Conservation (phyloP, 2,329 filamentous ascomycete genomes). For the Diaporthe australafricana region DNA sequence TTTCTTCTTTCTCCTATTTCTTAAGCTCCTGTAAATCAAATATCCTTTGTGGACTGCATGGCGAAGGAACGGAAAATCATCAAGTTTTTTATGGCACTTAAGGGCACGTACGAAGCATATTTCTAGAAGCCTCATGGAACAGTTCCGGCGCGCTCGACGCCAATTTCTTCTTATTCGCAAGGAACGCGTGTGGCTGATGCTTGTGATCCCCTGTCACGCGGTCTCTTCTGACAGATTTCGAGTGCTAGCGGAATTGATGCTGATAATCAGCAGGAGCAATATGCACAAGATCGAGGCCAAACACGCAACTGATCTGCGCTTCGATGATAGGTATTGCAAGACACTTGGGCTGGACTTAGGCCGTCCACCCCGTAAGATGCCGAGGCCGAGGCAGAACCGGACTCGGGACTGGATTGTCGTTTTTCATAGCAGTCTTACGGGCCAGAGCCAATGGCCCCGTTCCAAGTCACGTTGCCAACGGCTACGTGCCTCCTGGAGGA, state of each 20-base stretch:
- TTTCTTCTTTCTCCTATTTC: background rate
- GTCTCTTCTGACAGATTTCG: too few relatives aligned
- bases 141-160: background rate
- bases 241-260: too few relatives aligned
- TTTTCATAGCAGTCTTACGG: background rate
- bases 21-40: background rate
- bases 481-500: background rate
- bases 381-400: background rate
- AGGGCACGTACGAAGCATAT: background rate
- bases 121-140: slow-evolving; percentile 15
- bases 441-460: too few relatives aligned
- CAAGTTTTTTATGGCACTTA: background rate
- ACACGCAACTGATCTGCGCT: too few relatives aligned
- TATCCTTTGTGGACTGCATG: slow-evolving; percentile 11
- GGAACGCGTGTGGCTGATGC: background rate
- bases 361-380: background rate
- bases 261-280: too few relatives aligned
- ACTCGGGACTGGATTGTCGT: background rate
- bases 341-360: background rate
- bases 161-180: background rate
- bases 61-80: background rate
- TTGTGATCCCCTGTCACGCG: background rate
- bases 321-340: too few relatives aligned
- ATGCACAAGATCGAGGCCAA: too few relatives aligned
- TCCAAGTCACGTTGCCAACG: background rate